phyloP scores from a whole-genome alignment of 352 stramenopile genomes.

The Pythium biforme region DNA sequence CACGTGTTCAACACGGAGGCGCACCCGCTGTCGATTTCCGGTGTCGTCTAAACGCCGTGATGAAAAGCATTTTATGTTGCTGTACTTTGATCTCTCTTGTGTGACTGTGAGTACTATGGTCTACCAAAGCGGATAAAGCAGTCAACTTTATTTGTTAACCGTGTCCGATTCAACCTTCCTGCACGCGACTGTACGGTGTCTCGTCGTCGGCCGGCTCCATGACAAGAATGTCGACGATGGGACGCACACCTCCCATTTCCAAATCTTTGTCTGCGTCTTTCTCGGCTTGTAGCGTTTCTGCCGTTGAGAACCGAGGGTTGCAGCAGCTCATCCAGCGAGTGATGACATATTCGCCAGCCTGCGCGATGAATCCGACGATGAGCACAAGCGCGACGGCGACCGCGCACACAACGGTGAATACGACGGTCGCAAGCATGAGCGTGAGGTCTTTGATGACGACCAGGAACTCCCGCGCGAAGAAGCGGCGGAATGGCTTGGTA shows the following conservation, averaged over 20 bases:
- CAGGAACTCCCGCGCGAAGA: neutral
- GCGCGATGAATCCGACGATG: neutral
- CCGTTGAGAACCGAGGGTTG: neutral
- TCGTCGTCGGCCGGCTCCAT: neutral
- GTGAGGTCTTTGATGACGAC: conserved; percentile 3
- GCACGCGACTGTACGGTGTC: neutral
- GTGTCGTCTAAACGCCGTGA: neutral
- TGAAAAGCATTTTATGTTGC: too few relatives aligned
- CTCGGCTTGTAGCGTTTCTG: neutral
- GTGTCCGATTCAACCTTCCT: too few relatives aligned
- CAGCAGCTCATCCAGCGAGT: neutral
- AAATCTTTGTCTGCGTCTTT: neutral
- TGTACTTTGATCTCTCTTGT: too few relatives aligned
- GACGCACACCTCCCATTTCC: neutral
- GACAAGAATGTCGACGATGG: neutral
- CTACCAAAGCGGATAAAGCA: too few relatives aligned
- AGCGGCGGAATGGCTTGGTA: neutral
- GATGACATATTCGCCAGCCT: neutral
- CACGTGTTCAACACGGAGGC: conserved; percentile 97
- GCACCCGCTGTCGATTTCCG: conserved; percentile 74
- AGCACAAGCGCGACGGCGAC: neutral
- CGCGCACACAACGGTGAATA: neutral
- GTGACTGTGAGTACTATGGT: too few relatives aligned
- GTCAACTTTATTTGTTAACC: too few relatives aligned
- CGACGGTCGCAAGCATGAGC: conserved; percentile 2